Conservation (phyloP, 768 basidiomycete genomes). For the Trametes gibbosa region DNA sequence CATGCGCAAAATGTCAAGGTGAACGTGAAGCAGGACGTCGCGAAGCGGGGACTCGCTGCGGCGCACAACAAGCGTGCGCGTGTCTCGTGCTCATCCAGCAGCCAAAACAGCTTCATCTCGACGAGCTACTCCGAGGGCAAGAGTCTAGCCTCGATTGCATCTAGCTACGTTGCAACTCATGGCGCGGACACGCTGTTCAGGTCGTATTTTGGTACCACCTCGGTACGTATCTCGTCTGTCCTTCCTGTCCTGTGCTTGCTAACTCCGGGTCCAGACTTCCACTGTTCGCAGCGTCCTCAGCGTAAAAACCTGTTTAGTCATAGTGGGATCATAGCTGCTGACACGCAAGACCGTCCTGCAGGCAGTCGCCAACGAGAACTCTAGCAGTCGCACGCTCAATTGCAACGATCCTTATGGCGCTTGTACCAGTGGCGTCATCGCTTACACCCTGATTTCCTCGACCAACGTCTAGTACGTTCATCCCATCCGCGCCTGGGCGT, state of each 20-base stretch:
- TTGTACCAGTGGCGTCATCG: conserved; percentile 37
- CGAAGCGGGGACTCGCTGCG: conserved; percentile 31
- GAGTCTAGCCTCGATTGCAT: conserved; percentile 33
- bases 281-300: neutral
- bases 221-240: neutral
- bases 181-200: conserved; percentile 40
- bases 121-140: conserved; percentile 39
- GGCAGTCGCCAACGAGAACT: conserved; percentile 40
- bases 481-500: neutral
- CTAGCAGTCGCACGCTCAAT: conserved; percentile 39
- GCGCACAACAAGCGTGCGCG: conserved; percentile 35
- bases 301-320: neutral
- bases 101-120: conserved; percentile 39
- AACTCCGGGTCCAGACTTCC: conserved; percentile 20
- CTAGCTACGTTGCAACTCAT: conserved; percentile 36
- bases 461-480: conserved; percentile 40
- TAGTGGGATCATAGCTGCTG: neutral
- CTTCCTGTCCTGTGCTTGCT: neutral
- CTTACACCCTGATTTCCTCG: conserved; percentile 45
- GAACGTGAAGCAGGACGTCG: conserved; percentile 36
- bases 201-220: conserved; percentile 37
- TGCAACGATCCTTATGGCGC: conserved; percentile 40
- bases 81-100: conserved; percentile 37
- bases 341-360: neutral
- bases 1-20: conserved; percentile 31